Conservation (phyloP, 805 yeast genomes). For the Myxozyma melibiosi region DNA sequence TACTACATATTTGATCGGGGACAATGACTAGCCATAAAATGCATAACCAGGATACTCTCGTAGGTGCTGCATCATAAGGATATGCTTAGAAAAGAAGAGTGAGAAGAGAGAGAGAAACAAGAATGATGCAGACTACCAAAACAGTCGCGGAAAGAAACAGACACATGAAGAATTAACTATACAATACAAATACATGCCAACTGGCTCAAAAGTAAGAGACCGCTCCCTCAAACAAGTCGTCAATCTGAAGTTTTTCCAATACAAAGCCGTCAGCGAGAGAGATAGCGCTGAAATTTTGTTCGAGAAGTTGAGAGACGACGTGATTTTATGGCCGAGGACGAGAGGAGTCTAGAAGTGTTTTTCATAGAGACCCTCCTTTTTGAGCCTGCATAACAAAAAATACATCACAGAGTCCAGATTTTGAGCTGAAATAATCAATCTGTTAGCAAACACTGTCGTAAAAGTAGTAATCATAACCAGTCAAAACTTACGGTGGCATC, state of each 20-base stretch:
- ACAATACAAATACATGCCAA: not conserved
- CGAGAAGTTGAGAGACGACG: too few species aligned
- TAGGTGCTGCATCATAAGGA: too few species aligned
- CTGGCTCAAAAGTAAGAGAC: too few species aligned
- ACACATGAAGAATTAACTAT: not conserved
- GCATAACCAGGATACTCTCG: too few species aligned
- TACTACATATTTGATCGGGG: not conserved
- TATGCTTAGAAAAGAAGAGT: too few species aligned
- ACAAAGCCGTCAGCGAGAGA: too few species aligned
- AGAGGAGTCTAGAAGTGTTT: too few species aligned
- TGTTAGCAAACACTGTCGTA: not conserved
- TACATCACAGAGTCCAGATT: conserved; percentile 16
- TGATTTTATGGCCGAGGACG: too few species aligned
- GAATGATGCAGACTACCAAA: not conserved
- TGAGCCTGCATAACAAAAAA: not conserved
- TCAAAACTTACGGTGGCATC: conserved; percentile 56
- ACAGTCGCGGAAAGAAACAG: not conserved
- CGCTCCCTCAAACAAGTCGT: too few species aligned
- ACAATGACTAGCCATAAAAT: not conserved
- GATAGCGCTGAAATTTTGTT: too few species aligned
- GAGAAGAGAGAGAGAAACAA: not conserved
- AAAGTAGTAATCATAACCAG: not conserved
- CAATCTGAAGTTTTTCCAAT: too few species aligned
- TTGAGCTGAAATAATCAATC: conserved; percentile 6
- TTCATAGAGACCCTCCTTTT: too few species aligned